Percentiles rank a stretch among this genome's conserved stretches.
phyloP scores from a whole-genome alignment of 495 filamentous ascomycete genomes.

The Lophiotrema nucula region DNA sequence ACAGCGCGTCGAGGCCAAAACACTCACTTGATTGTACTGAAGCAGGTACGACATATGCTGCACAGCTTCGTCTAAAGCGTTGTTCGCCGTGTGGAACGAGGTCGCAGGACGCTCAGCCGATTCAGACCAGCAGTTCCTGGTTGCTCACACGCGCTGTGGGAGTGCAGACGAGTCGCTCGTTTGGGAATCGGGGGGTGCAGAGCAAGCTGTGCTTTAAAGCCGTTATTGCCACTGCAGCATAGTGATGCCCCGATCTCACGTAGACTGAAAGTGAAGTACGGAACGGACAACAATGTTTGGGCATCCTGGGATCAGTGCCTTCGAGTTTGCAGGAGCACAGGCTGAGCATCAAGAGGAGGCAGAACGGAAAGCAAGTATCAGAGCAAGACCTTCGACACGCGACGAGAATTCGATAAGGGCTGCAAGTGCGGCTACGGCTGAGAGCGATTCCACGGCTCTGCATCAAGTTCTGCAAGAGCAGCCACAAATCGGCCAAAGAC shows the following conservation, averaged over 20 bases:
- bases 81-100: too few relatives aligned
- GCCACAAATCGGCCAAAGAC: too few relatives aligned
- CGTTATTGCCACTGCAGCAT: neutral
- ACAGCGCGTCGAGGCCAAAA: neutral
- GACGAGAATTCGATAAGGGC: neutral
- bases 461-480: neutral
- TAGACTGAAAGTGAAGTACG: too few relatives aligned
- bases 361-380: too few relatives aligned
- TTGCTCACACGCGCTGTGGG: neutral
- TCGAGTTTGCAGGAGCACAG: conserved; percentile 16
- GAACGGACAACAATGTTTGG: conserved; percentile 16
- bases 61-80: neutral
- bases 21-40: too few relatives aligned
- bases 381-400: neutral
- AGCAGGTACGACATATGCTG: neutral
- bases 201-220: too few relatives aligned
- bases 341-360: neutral
- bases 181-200: too few relatives aligned
- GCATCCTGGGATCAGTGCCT: conserved; percentile 26
- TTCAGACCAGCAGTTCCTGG: neutral
- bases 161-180: too few relatives aligned
- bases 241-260: too few relatives aligned
- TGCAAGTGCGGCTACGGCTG: neutral
- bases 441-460: neutral
- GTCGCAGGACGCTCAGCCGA: too few relatives aligned